phyloP scores from a whole-genome alignment of 345 rosid species.

The Brassica incana region DNA sequence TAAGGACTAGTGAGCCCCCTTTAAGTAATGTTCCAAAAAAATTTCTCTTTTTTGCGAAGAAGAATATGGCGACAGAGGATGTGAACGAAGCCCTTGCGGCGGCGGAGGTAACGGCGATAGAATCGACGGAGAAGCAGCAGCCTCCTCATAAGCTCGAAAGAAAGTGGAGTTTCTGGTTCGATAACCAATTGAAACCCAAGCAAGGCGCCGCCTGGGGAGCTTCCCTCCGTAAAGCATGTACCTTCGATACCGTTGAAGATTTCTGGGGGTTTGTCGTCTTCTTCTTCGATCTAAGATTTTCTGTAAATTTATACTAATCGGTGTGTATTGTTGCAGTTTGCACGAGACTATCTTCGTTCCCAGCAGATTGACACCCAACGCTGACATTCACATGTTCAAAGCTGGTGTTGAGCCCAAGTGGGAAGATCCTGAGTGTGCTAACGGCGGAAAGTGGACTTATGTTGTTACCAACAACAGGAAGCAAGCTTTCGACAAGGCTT shows the following conservation, averaged over 20 bases:
- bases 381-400: conserved; percentile 87
- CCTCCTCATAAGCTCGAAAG: conserved; percentile 64
- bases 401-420: conserved; percentile 92
- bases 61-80: conserved; percentile 55
- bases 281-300: conserved; percentile 14
- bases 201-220: conserved; percentile 91
- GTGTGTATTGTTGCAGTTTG: conserved; percentile 50
- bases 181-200: conserved; percentile 72
- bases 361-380: conserved; percentile 56
- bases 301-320: neutral
- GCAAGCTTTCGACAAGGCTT: conserved; percentile 59
- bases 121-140: conserved; percentile 39
- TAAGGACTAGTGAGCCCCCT: neutral
- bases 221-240: conserved; percentile 68
- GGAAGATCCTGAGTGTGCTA: conserved; percentile 96
- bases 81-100: conserved; percentile 39
- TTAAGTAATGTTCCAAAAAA: neutral
- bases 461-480: conserved; percentile 55
- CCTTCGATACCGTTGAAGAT: conserved; percentile 92
- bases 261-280: conserved; percentile 74
- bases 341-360: conserved; percentile 79
- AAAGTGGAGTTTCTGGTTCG: conserved; percentile 93
- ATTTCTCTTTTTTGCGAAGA: neutral
- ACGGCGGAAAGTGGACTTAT: conserved; percentile 97
- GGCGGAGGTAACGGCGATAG: conserved; percentile 27